Conservation (phyloP, 179 eudicot genomes). For the Nepenthes alata region DNA sequence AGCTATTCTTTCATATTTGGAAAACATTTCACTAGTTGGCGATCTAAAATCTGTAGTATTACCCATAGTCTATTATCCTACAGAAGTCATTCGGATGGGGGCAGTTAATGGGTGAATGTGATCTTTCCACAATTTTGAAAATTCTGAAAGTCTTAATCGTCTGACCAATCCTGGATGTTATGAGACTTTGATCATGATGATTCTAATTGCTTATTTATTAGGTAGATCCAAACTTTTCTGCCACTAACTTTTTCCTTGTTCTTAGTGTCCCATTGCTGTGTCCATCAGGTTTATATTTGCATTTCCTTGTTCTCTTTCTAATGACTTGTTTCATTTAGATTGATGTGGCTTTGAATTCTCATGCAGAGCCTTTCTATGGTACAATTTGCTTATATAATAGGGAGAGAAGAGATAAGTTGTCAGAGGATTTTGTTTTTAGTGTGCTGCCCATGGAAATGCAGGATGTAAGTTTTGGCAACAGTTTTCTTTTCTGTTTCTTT, state of each 20-base stretch:
- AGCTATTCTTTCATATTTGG: too few species aligned
- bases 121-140: too few species aligned
- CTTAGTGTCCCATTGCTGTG: not conserved
- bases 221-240: not conserved
- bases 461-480: slow-evolving; percentile 39
- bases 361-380: slow-evolving; percentile 93
- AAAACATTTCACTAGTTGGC: too few species aligned
- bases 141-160: too few species aligned
- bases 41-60: too few species aligned
- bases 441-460: slow-evolving; percentile 53
- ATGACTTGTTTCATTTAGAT: slow-evolving; percentile 11
- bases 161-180: too few species aligned
- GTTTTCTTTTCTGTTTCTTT: not conserved
- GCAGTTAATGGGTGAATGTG: too few species aligned
- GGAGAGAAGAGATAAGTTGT: slow-evolving; percentile 93
- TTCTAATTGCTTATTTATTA: not conserved
- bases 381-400: slow-evolving; percentile 90
- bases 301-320: not conserved
- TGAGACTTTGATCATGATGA: too few species aligned
- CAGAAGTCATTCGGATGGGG: too few species aligned
- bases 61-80: too few species aligned
- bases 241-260: slow-evolving; percentile 3
- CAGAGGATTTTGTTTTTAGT: slow-evolving; percentile 82
- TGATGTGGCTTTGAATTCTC: slow-evolving; percentile 10
- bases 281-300: not conserved